These are phyloP conservation scores for Calonectria pteridis DNA, from an alignment of 2,329 filamentous ascomycete genomes.

Conservation along the genomic window DNA sequence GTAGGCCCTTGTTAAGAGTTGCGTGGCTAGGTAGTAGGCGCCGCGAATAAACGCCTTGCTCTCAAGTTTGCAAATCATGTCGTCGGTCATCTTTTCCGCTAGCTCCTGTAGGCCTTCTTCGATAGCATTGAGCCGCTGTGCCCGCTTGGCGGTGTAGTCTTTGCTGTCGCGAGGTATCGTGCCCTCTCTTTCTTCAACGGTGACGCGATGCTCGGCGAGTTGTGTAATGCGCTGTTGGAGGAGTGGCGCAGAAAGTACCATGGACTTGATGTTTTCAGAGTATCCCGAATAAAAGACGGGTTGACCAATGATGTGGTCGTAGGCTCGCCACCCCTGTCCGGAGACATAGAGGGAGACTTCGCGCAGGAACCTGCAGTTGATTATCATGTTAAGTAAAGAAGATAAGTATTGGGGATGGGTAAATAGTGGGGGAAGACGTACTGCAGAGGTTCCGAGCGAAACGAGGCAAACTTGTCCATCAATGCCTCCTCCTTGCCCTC, in stretches of 20 bases:
- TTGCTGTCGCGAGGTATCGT: conserved; percentile 69
- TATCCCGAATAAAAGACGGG: conserved; percentile 95
- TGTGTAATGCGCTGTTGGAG: conserved; percentile 81
- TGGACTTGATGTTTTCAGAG: conserved; percentile 86
- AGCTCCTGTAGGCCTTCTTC: conserved; percentile 82
- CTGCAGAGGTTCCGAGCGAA: conserved; percentile 77
- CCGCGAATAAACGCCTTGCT: conserved; percentile 91
- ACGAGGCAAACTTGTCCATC: conserved; percentile 87
- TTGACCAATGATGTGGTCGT: conserved; percentile 90
- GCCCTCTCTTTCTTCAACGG: conserved; percentile 82
- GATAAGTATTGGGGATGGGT: not conserved
- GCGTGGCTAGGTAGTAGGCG: conserved; percentile 90
- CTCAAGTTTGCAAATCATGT: conserved; percentile 99
- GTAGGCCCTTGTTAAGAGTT: conserved; percentile 91
- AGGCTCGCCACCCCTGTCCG: conserved; percentile 94
- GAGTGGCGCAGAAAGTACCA: conserved; percentile 81
- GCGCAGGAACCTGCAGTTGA: conserved; percentile 78
- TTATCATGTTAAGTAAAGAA: conserved; percentile 25
- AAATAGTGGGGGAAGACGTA: conserved; percentile 47
- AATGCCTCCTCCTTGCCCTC: conserved; percentile 75
- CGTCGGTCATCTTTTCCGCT: conserved; percentile 87
- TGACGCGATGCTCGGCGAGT: conserved; percentile 80
- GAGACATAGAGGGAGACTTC: conserved; percentile 95
- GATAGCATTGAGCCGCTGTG: conserved; percentile 72
- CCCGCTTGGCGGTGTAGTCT: conserved; percentile 63